These are phyloP conservation scores for Wallacemonas rigidus DNA, from an alignment of 208 protist species.

Conservation along the genomic window DNA sequence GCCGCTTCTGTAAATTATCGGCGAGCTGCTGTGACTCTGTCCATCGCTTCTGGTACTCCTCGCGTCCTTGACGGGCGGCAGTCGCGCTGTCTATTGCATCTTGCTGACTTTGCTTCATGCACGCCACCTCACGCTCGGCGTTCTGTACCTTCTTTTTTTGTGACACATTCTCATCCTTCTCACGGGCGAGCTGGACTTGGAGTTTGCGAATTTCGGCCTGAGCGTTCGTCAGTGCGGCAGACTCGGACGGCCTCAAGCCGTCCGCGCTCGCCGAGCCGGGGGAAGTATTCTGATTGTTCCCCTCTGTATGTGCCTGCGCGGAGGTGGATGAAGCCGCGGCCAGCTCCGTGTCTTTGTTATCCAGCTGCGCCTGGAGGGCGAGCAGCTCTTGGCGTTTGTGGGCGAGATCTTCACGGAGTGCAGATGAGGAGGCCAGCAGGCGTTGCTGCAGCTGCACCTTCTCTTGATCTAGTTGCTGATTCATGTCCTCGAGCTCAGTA, in stretches of 20 bases:
- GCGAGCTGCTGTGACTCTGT: slow-evolving; percentile 36
- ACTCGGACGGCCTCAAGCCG: slow-evolving; percentile 2
- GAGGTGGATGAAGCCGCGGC: slow-evolving; percentile 26
- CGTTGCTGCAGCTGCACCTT: slow-evolving; percentile 52
- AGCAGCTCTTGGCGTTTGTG: slow-evolving; percentile 49
- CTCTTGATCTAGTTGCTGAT: slow-evolving; percentile 48
- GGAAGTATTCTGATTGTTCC: background rate
- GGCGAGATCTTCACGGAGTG: slow-evolving; percentile 69
- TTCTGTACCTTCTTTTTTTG: slow-evolving; percentile 28
- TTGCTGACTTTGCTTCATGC: slow-evolving; percentile 26
- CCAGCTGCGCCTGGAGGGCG: slow-evolving; percentile 41
- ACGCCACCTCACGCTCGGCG: slow-evolving; percentile 17
- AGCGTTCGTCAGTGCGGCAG: background rate
- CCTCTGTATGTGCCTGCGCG: background rate
- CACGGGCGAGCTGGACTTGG: slow-evolving; percentile 4
- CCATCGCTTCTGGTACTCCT: slow-evolving; percentile 47
- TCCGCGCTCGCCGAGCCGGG: background rate
- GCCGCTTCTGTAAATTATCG: slow-evolving; percentile 34
- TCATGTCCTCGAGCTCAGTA: slow-evolving; percentile 45
- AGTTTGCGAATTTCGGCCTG: slow-evolving; percentile 17
- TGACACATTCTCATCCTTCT: slow-evolving; percentile 28
- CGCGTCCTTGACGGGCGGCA: slow-evolving; percentile 16
- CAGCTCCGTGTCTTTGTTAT: slow-evolving; percentile 42
- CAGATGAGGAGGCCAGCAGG: slow-evolving; percentile 44
- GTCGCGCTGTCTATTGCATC: slow-evolving; percentile 29